A percentile compares a stretch with the other conserved stretches of the same genome.
Evolutionary conservation across 2,329 filamentous ascomycete genomes (phyloP).

Genomic region (Aureobasidium sp.): DNA sequence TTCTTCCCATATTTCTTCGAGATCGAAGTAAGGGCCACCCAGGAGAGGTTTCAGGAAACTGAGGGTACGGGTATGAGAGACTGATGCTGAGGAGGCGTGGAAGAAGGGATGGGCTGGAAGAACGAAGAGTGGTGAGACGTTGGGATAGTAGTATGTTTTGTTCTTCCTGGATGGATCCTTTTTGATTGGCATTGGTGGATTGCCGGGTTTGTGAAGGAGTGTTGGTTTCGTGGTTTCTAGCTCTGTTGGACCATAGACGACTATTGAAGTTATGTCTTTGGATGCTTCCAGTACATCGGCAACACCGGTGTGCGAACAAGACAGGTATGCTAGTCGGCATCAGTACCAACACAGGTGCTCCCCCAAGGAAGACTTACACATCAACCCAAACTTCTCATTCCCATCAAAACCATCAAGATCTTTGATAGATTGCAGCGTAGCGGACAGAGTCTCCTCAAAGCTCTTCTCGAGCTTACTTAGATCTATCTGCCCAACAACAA

Average conservation of each 20-base stretch:
- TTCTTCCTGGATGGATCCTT: slow-evolving; percentile 34
- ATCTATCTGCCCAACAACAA: slow-evolving; percentile 63
- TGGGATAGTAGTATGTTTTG: slow-evolving; percentile 50
- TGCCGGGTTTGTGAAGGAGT: slow-evolving; percentile 30
- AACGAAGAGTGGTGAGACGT: slow-evolving; percentile 51
- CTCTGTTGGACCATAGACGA: slow-evolving; percentile 25
- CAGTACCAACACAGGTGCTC: slow-evolving; percentile 15
- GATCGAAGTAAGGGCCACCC: slow-evolving; percentile 67
- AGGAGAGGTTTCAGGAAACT: slow-evolving; percentile 70
- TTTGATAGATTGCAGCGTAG: slow-evolving; percentile 29
- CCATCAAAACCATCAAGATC: slow-evolving; percentile 37
- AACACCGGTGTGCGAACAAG: not conserved
- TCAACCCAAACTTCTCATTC: slow-evolving; percentile 44
- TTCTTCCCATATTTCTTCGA: slow-evolving; percentile 42
- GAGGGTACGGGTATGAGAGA: slow-evolving; percentile 73
- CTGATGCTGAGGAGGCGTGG: slow-evolving; percentile 58
- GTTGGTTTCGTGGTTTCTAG: slow-evolving; percentile 26
- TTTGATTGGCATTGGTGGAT: slow-evolving; percentile 23
- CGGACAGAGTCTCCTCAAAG: slow-evolving; percentile 24
- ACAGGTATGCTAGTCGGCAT: slow-evolving; percentile 26
- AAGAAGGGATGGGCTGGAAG: slow-evolving; percentile 59
- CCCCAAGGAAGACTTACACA: slow-evolving; percentile 28
- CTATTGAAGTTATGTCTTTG: slow-evolving; percentile 30
- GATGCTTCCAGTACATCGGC: slow-evolving; percentile 26
- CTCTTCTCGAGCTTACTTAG: slow-evolving; percentile 26